Evolutionary conservation across 176 grass and related monocot species (phyloP).

Genomic region (Rhipidocladum racemiflorum): DNA sequence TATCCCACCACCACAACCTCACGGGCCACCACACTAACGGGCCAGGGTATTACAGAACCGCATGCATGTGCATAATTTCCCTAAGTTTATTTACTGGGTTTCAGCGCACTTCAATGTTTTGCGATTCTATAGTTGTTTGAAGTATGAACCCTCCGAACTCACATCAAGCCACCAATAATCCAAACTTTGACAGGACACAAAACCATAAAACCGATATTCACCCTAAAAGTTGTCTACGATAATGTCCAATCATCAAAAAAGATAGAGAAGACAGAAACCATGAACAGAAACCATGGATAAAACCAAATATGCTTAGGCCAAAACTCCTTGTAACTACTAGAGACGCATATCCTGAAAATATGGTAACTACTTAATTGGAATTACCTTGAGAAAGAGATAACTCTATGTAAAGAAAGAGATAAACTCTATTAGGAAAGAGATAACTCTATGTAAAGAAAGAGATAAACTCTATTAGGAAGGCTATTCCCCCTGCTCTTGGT

Average conservation of each 20-base stretch:
- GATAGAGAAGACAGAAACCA: not conserved
- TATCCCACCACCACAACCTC: too few relatives aligned
- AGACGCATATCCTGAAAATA: too few relatives aligned
- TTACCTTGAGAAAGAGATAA: too few relatives aligned
- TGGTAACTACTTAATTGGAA: too few relatives aligned
- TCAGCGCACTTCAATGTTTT: not conserved
- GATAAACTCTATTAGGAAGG: too few relatives aligned
- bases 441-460: too few relatives aligned
- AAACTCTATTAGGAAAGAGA: too few relatives aligned
- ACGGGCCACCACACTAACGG: too few relatives aligned
- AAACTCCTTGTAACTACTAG: not conserved
- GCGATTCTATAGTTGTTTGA: not conserved
- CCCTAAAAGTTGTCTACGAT: not conserved
- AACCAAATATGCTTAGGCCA: not conserved
- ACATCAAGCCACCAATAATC: not conserved
- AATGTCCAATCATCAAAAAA: not conserved
- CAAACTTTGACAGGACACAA: not conserved
- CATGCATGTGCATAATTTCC: not conserved
- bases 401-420: too few relatives aligned
- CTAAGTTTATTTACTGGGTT: not conserved
- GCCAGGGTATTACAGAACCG: too few relatives aligned
- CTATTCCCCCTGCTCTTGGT: too few relatives aligned
- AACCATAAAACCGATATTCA: not conserved
- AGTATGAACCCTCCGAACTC: slow-evolving; percentile 4
- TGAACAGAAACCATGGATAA: not conserved